Evolutionary conservation across 495 filamentous ascomycete genomes (phyloP).

Genomic region (Penicillium paradoxum): DNA sequence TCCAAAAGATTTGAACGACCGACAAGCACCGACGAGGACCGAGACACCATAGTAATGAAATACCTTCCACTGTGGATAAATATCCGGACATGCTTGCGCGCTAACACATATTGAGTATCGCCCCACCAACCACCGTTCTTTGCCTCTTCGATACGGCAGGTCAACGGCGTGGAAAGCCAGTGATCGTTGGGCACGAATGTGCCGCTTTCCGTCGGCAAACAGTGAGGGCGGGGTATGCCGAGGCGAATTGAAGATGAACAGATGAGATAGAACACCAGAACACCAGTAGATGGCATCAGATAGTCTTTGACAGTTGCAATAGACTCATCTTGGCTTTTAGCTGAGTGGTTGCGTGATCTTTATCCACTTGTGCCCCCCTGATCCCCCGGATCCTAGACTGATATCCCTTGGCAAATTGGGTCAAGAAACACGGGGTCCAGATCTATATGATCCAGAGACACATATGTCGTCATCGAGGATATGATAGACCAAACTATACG

Average conservation of each 20-base stretch:
- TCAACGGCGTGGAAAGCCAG: slow-evolving; percentile 10
- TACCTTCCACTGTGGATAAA: slow-evolving; percentile 6
- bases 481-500: neutral
- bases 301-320: neutral
- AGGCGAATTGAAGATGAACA: neutral
- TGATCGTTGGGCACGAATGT: slow-evolving; percentile 13
- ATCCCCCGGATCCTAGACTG: neutral
- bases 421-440: neutral
- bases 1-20: slow-evolving; percentile 7
- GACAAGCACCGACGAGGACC: slow-evolving; percentile 20
- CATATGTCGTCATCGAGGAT: neutral
- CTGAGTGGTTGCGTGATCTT: slow-evolving; percentile 5
- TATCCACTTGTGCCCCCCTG: neutral
- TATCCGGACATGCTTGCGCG: slow-evolving; percentile 3
- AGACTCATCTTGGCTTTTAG: slow-evolving; percentile 13
- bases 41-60: slow-evolving; percentile 1
- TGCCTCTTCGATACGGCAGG: neutral
- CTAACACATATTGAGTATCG: neutral
- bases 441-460: too few relatives aligned
- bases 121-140: neutral
- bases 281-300: neutral
- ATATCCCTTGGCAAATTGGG: neutral
- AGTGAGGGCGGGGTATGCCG: slow-evolving; percentile 5
- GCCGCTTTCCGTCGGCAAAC: slow-evolving; percentile 26
- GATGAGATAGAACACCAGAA: neutral